A percentile compares a stretch with the other conserved stretches of the same genome.
Conservation (phyloP, 495 filamentous ascomycete species). For the Neurospora sp. region DNA sequence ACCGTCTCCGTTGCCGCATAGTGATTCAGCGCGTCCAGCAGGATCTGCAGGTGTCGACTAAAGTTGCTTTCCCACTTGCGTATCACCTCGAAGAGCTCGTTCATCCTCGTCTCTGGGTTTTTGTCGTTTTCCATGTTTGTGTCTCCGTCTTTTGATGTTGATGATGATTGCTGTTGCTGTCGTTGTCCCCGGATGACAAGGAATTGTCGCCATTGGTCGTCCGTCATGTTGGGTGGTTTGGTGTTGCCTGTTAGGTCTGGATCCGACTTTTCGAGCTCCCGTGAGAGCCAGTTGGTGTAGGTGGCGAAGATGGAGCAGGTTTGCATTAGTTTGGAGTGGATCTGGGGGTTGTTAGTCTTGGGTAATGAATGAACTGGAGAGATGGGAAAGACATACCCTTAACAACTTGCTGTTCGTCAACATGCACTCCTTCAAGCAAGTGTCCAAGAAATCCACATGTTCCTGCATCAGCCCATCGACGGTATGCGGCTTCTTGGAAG, state of each 20-base stretch:
- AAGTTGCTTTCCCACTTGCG: constrained; percentile 89
- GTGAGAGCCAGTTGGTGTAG: constrained; percentile 70
- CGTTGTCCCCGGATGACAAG: constrained; percentile 21
- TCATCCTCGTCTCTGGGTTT: constrained; percentile 26
- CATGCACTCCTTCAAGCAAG: constrained; percentile 98
- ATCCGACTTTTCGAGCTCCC: constrained; percentile 68
- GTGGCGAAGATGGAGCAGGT: constrained; percentile 87
- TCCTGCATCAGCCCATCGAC: constrained; percentile 99
- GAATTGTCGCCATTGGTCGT: constrained; percentile 42
- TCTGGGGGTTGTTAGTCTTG: constrained; percentile 38
- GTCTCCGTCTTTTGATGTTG: neutral
- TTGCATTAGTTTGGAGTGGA: constrained; percentile 88
- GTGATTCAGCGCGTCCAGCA: constrained; percentile 90
- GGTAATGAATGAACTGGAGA: too few species aligned
- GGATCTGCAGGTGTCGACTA: constrained; percentile 75
- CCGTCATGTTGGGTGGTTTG: constrained; percentile 42
- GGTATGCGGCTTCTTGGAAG: constrained; percentile 40
- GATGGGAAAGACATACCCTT: constrained; percentile 46
- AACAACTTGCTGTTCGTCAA: constrained; percentile 89
- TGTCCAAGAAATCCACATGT: constrained; percentile 96
- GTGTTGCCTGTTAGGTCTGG: constrained; percentile 52
- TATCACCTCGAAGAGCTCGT: constrained; percentile 74
- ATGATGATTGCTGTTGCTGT: neutral
- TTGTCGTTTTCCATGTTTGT: neutral
- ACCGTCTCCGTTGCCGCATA: constrained; percentile 97